Conservation (phyloP, 1,139 yeast species). For the Magnusiomyces tetraspermus region DNA sequence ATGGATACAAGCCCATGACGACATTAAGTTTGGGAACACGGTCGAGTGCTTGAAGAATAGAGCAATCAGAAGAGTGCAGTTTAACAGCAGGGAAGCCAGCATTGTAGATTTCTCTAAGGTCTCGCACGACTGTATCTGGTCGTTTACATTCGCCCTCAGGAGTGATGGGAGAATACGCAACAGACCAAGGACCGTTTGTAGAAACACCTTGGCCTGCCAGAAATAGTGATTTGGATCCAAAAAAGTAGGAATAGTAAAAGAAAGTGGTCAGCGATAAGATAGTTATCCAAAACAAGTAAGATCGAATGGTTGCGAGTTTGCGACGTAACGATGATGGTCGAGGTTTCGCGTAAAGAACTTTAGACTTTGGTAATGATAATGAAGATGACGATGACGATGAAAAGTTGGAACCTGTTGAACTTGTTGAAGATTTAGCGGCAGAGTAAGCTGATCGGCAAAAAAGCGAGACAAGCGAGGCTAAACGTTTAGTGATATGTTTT, state of each 20-base stretch:
- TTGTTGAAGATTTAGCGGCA: neutral
- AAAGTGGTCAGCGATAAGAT: neutral
- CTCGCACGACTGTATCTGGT: constrained; percentile 47
- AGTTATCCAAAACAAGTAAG: neutral
- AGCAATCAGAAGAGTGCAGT: constrained; percentile 23
- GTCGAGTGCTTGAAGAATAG: constrained; percentile 19
- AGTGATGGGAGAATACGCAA: constrained; percentile 77
- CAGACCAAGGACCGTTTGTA: constrained; percentile 41
- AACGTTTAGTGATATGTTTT: neutral
- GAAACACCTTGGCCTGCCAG: neutral
- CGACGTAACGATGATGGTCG: neutral
- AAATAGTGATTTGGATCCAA: neutral
- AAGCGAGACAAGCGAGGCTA: neutral
- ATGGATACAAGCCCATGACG: constrained; percentile 24
- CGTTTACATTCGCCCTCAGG: constrained; percentile 66
- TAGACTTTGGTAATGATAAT: too few species aligned
- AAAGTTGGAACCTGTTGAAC: too few species aligned
- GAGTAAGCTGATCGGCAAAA: neutral
- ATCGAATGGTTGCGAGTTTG: neutral
- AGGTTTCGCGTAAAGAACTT: too few species aligned
- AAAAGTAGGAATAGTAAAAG: neutral
- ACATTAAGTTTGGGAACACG: constrained; percentile 15
- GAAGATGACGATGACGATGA: too few species aligned
- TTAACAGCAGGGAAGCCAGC: constrained; percentile 21
- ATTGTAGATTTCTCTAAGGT: constrained; percentile 45